Evolutionary conservation across 257 asterid genomes (phyloP).

Genomic region (Knoxia roxburghii): DNA sequence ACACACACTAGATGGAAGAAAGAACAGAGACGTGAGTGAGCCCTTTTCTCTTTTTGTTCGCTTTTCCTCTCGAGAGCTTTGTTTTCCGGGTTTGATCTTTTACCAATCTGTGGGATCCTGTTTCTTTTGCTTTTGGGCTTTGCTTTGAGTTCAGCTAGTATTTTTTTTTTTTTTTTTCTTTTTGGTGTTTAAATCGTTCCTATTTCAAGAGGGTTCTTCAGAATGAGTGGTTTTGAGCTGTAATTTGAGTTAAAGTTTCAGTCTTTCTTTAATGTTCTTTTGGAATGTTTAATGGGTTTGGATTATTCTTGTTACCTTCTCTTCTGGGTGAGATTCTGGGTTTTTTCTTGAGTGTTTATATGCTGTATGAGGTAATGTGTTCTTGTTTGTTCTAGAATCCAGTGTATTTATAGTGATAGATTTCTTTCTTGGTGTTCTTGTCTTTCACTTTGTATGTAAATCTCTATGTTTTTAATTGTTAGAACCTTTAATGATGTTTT

Average conservation of each 20-base stretch:
- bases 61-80: constrained; percentile 4
- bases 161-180: too few relatives aligned
- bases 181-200: constrained; percentile 20
- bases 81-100: constrained; percentile 14
- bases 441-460: too few relatives aligned
- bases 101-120: neutral
- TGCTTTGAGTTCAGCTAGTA: constrained; percentile 4
- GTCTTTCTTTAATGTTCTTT: constrained; percentile 2
- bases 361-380: neutral
- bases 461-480: too few relatives aligned
- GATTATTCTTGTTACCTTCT: constrained; percentile 19
- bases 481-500: too few relatives aligned
- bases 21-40: constrained; percentile 18
- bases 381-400: neutral
- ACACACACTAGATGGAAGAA: neutral
- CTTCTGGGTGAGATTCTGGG: constrained; percentile 17
- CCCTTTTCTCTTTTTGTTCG: constrained; percentile 18
- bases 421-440: too few relatives aligned
- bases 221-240: constrained; percentile 22
- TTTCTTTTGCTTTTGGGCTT: constrained; percentile 18
- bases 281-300: constrained; percentile 25
- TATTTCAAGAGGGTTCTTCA: constrained; percentile 22
- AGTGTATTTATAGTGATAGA: too few relatives aligned
- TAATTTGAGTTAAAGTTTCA: constrained; percentile 21
- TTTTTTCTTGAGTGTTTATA: constrained; percentile 5